Evolutionary conservation across 1,284 basidiomycete species (phyloP).

Genomic region (Apiotrichum akiyoshidainum): DNA sequence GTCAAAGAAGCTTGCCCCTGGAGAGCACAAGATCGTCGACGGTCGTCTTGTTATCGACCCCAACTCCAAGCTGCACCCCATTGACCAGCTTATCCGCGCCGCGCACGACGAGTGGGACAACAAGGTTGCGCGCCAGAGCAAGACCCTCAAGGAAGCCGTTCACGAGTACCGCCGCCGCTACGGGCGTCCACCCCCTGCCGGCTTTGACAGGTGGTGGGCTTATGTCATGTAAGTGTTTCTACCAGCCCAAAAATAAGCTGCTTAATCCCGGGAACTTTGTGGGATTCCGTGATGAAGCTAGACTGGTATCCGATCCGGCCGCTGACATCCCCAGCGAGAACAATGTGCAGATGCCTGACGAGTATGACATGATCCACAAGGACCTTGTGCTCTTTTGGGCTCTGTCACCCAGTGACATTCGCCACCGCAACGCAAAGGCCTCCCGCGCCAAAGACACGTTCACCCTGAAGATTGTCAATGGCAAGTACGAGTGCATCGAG

Average conservation of each 20-base stretch:
- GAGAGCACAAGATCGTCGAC: slow-evolving; percentile 20
- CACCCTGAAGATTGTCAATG: slow-evolving; percentile 10
- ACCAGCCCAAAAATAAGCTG: background rate
- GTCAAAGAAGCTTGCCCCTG: no score
- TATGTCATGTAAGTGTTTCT: slow-evolving; percentile 53
- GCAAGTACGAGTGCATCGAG: no score
- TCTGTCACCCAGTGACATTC: slow-evolving; percentile 59
- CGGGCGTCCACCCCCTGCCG: slow-evolving; percentile 53
- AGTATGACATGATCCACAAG: slow-evolving; percentile 47
- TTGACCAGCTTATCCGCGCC: slow-evolving; percentile 56
- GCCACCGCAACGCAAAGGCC: slow-evolving; percentile 55
- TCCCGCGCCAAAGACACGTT: slow-evolving; percentile 19
- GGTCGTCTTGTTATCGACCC: slow-evolving; percentile 33
- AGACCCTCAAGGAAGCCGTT: slow-evolving; percentile 57
- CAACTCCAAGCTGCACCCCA: slow-evolving; percentile 52
- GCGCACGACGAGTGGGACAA: slow-evolving; percentile 56
- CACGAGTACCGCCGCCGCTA: slow-evolving; percentile 55
- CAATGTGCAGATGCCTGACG: slow-evolving; percentile 52
- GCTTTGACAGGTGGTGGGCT: slow-evolving; percentile 60
- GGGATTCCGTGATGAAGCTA: no score
- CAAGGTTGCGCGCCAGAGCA: slow-evolving; percentile 57
- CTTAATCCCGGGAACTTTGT: no score
- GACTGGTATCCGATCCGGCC: no score
- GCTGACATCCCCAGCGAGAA: slow-evolving; percentile 43
- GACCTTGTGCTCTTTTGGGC: slow-evolving; percentile 42